Evolutionary conservation across 768 basidiomycete species (phyloP).

Genomic region (Clathrus columnatus): DNA sequence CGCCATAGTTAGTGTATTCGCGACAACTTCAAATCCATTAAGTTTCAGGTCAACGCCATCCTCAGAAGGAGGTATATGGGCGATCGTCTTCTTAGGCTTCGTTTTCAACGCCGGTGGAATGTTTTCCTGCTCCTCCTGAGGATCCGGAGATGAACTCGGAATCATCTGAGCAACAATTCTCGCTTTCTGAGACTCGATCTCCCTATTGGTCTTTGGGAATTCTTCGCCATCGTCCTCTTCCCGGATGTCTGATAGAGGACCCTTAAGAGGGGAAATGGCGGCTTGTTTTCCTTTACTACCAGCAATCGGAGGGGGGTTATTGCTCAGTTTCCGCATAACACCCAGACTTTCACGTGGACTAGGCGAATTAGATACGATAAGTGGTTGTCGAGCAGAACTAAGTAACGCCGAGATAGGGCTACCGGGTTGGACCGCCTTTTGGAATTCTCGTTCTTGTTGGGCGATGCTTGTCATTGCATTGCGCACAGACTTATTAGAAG

Average conservation of each 20-base stretch:
- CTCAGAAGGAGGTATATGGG: constrained; percentile 18
- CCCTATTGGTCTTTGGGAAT: constrained; percentile 33
- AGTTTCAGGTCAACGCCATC: constrained; percentile 23
- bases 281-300: constrained; percentile 5
- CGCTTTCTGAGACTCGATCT: constrained; percentile 85
- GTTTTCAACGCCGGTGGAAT: constrained; percentile 23
- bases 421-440: constrained; percentile 89
- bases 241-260: constrained; percentile 35
- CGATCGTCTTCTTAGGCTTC: constrained; percentile 24
- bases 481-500: constrained; percentile 6
- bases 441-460: constrained; percentile 93
- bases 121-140: constrained; percentile 28
- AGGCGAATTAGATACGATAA: constrained; percentile 46
- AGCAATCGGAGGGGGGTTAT: constrained; percentile 20
- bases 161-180: constrained; percentile 93
- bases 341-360: constrained; percentile 12
- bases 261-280: constrained; percentile 7
- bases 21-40: constrained; percentile 62
- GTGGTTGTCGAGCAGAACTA: constrained; percentile 79
- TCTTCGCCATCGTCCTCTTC: constrained; percentile 35
- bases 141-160: constrained; percentile 32
- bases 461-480: constrained; percentile 37
- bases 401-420: constrained; percentile 90
- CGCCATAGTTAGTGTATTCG: constrained; percentile 42
- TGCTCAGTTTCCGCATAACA: constrained; percentile 14